Base-by-base conservation (phyloP, 192 early-diverging fungal species). In the Allomyces javanicus region DNA sequence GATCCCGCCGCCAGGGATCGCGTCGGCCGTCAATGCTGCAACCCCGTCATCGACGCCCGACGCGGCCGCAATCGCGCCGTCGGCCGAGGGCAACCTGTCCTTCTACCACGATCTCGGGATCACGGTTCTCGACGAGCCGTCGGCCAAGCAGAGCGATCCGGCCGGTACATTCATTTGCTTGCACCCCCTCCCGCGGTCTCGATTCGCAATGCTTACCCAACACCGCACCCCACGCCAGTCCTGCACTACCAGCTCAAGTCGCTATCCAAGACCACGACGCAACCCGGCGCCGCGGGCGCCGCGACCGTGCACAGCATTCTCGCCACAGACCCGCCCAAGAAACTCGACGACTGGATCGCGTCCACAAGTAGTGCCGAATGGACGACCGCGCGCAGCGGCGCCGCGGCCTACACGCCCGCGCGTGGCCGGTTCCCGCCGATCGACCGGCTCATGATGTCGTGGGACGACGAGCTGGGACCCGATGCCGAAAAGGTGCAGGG, bases 141-240 rank as follows among this genome's bases (percentile, higher is more conserved):
- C 65, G 17, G 65, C 65, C 17, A 65, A 65, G 40, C 65, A 65
- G 21, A 26, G 24, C 25, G 65, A 65, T 43, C 65, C 65, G 26
- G 33, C 24, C 64, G 64, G 64, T 64, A 33, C 7, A 10, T 62
- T 62, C n/a, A 22, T 24, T 1, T 5, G n/a, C 1, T 3, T 22
- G n/a, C 61, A 5, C 61, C 61, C 4, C 62, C 33, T 40, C 4
- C 33, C 33, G 33, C 9, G 9, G 33, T 40, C 33, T 3, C 33
- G 33, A 7, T 3, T 40, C 33, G 7, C 9, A 7, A 0, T 40
- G 3, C 33, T 40, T 7, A 40, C 33, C 2, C 26, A 4, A 4
- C 26, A 26, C 5, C 62, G 4, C 3, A 62, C 9, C 10, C 7
- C 62, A 0, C 6, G 3, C 64, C 44, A 65, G 65, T 65, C 40